Percentiles rank a stretch among this genome's conserved stretches.
phyloP scores from a whole-genome alignment of 1,139 yeast genomes.

The Pichia sp. region DNA sequence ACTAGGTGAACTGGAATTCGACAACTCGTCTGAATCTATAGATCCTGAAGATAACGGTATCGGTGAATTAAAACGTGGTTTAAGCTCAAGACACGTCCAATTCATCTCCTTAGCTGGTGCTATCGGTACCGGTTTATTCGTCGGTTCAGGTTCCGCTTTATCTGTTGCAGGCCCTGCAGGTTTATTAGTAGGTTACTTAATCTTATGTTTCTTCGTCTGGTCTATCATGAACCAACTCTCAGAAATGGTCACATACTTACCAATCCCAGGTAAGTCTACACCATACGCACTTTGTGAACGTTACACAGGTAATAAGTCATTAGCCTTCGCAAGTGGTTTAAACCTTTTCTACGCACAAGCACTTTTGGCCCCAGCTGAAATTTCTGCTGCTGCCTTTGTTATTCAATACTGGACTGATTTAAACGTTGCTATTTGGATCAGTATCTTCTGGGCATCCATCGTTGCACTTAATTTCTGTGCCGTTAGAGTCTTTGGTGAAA shows the following conservation, averaged over 20 bases:
- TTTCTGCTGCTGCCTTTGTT: slow-evolving; percentile 51
- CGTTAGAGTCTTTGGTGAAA: slow-evolving; percentile 47
- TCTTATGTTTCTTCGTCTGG: slow-evolving; percentile 53
- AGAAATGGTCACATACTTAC: slow-evolving; percentile 63
- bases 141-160: slow-evolving; percentile 50
- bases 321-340: slow-evolving; percentile 42
- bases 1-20: background rate
- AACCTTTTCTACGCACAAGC: slow-evolving; percentile 50
- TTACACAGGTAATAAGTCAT: slow-evolving; percentile 26
- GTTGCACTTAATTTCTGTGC: slow-evolving; percentile 42
- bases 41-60: slow-evolving; percentile 15
- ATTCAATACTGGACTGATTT: slow-evolving; percentile 46
- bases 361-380: slow-evolving; percentile 48
- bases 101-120: slow-evolving; percentile 80
- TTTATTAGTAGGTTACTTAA: slow-evolving; percentile 46
- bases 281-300: slow-evolving; percentile 22
- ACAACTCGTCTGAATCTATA: background rate
- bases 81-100: slow-evolving; percentile 44
- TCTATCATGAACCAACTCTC: slow-evolving; percentile 57
- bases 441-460: slow-evolving; percentile 40
- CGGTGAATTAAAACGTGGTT: slow-evolving; percentile 17
- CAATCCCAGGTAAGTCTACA: slow-evolving; percentile 43
- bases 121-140: slow-evolving; percentile 69
- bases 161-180: slow-evolving; percentile 51
- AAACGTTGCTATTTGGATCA: slow-evolving; percentile 46